Evolutionary conservation across 768 basidiomycete species (phyloP), one percentile per base, ranked within the genome.

Genomic region (Macrolepiota fuliginosa): DNA sequence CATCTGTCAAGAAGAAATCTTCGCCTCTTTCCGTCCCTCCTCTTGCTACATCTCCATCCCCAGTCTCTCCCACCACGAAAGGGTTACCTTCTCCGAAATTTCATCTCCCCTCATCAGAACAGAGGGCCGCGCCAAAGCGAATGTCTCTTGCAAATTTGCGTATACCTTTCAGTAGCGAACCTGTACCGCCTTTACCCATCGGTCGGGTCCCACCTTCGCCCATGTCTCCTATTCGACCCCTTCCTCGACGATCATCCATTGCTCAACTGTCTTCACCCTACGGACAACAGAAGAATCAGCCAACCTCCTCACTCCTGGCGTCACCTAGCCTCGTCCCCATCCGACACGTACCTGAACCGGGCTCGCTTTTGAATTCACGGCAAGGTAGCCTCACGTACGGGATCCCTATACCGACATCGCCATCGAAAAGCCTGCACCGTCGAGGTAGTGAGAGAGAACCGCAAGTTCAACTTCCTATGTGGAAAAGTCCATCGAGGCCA

Each of bases 1-100:
- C 54, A 25, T 17, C 45, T 40, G 32, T 13, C 35, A 68, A 68
- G 56, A 68, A 68, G 55, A 61, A 52, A 58, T 55, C 65, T 46
- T 66, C 65, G 37, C 65, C 65, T 6, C 61, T 64, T 19, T 61
- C 65, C 29, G 50, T 64, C 45, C 61, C 58, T 35, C 58, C 60
- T 9, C 40, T 58, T 32, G 25, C 46, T 35, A 55, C 36, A 25
- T 61, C 61, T 22, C 29, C 56, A 37, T 39, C 58, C 5, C 58
- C 63, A 10, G 17, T 58, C 22, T 62, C 61, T n/a, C 52, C 64
- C 22, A 39, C 32, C 13, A 45, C 24, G 6, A 62, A 36, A 37
- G 35, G 25, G 22, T 24, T 52, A 9, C 53, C 61, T 40, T 56
- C 67, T 49, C 62, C 62, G 24, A 65, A 49, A 36, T 40, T 35